Evolutionary conservation across 352 stramenopile species (phyloP).

Genomic region (Hyaloperonospora arabidopsidis): DNA sequence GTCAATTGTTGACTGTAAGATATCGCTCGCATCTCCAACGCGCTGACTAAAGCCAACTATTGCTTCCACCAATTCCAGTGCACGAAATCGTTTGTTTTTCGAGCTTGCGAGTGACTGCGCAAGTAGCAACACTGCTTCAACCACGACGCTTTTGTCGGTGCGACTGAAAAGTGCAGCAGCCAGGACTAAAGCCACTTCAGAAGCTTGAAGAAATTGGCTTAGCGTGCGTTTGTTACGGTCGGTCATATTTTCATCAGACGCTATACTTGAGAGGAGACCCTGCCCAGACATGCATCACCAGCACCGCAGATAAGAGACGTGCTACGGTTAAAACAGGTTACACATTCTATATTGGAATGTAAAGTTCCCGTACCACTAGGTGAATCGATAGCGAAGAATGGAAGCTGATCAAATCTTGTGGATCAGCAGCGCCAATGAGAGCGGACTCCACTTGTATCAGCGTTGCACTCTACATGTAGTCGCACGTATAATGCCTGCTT

Average conservation of each 20-base stretch:
- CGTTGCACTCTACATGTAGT: conserved; percentile 37
- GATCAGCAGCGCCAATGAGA: conserved; percentile 42
- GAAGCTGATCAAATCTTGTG: conserved; percentile 42
- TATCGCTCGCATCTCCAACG: conserved; percentile 43
- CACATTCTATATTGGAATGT: background rate
- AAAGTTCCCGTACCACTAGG: conserved; percentile 40
- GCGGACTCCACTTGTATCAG: conserved; percentile 62
- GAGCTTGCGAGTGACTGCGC: conserved; percentile 40
- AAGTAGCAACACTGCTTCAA: conserved; percentile 55
- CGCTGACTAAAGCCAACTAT: conserved; percentile 51
- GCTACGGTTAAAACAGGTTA: background rate
- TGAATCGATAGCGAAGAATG: conserved; percentile 65
- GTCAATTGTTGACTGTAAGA: conserved; percentile 44
- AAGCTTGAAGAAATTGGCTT: conserved; percentile 62
- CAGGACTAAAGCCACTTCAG: conserved; percentile 57
- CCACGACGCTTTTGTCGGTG: conserved; percentile 56
- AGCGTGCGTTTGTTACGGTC: conserved; percentile 65
- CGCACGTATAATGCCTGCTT: background rate
- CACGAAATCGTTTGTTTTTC: conserved; percentile 55
- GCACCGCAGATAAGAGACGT: conserved; percentile 2
- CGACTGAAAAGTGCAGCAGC: conserved; percentile 52
- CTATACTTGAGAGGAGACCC: conserved; percentile 54
- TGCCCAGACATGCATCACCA: conserved; percentile 14
- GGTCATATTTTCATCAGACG: conserved; percentile 37
- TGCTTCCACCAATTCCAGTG: conserved; percentile 51